Conservation (phyloP, 352 stramenopile species). For the Globisporangium sylvaticum region DNA sequence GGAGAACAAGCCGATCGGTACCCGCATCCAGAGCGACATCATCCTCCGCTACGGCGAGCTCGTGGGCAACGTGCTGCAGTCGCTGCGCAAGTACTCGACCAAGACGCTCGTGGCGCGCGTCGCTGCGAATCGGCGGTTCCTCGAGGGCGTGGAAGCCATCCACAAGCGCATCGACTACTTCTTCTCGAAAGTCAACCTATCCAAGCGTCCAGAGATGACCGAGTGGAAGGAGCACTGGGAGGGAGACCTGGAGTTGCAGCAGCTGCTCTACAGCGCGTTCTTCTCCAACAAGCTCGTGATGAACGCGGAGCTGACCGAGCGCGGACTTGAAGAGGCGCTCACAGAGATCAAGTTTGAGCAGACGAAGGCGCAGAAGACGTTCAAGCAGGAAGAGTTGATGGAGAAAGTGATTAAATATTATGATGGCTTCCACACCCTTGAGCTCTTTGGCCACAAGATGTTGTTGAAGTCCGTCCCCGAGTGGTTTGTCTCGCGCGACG, state of each 20-base stretch:
- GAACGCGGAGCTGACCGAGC: background rate
- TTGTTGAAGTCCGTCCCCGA: background rate
- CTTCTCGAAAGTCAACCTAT: slow-evolving; percentile 2
- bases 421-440: background rate
- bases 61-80: slow-evolving; percentile 3
- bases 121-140: background rate
- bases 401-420: background rate
- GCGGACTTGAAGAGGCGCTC: slow-evolving; percentile 3
- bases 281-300: background rate
- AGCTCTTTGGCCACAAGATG: background rate
- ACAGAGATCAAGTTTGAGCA: slow-evolving; percentile 10
- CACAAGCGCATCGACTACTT: slow-evolving; percentile 9
- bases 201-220: background rate
- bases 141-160: background rate
- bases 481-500: slow-evolving; percentile 8
- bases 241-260: background rate
- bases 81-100: slow-evolving; percentile 2
- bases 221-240: slow-evolving; percentile 2
- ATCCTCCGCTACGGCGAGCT: slow-evolving; percentile 13
- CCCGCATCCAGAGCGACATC: slow-evolving; percentile 10
- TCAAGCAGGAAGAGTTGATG: background rate
- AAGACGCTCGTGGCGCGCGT: slow-evolving; percentile 14
- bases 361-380: background rate
- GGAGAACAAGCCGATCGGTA: slow-evolving; percentile 9
- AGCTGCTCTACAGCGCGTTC: background rate